These are phyloP conservation scores for Pleurotus citrinopileatus DNA, from an alignment of 768 basidiomycete species.

Conservation along the genomic window DNA sequence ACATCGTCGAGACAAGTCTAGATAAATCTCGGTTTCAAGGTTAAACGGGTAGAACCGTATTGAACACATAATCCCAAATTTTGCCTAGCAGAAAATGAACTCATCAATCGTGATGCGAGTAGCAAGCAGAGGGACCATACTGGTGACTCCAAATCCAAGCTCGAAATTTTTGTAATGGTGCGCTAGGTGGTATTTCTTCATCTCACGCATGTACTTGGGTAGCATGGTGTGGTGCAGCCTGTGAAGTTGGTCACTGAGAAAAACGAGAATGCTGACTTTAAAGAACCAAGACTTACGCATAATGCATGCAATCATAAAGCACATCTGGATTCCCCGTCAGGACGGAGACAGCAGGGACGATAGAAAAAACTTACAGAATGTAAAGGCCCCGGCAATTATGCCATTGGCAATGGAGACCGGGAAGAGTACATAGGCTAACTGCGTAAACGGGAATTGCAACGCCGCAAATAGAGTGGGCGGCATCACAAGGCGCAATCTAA, in stretches of 20 bases:
- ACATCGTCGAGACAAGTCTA: background rate
- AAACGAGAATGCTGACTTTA: too few species aligned
- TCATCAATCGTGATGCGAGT: background rate
- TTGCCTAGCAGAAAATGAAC: constrained; percentile 60
- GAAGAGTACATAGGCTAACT: constrained; percentile 79
- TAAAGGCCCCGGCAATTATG: constrained; percentile 80
- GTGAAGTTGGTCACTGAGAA: too few species aligned
- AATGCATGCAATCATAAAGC: constrained; percentile 89
- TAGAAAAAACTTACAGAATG: constrained; percentile 57
- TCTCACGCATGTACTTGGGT: constrained; percentile 81
- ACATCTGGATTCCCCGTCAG: constrained; percentile 49
- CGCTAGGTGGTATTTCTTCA: constrained; percentile 97
- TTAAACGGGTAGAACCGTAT: constrained; percentile 70
- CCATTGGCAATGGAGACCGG: constrained; percentile 86
- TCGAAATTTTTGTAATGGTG: constrained; percentile 99
- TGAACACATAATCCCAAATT: constrained; percentile 92
- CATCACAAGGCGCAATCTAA: constrained; percentile 89
- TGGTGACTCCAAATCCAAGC: constrained; percentile 95
- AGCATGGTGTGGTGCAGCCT: constrained; percentile 85
- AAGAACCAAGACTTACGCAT: constrained; percentile 56
- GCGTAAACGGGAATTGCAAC: constrained; percentile 84
- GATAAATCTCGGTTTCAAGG: background rate
- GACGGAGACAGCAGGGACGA: background rate
- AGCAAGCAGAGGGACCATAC: constrained; percentile 34
- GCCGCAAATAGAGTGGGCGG: constrained; percentile 80